Conservation (phyloP, 441 rosid genomes). For the Croton laevigatus region DNA sequence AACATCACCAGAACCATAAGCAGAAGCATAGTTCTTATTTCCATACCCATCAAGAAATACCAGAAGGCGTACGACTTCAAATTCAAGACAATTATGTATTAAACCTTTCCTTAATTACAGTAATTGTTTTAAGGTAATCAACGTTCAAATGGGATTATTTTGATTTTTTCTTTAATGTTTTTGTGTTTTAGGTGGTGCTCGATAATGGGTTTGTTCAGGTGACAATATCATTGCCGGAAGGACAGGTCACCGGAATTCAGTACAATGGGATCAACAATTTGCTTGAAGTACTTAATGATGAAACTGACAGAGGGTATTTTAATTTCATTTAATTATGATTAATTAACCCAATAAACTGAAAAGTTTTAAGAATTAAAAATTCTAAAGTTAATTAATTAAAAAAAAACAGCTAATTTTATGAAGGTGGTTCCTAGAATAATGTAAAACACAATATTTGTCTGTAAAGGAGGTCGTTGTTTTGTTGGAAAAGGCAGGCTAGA, state of each 20-base stretch:
- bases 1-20: neutral
- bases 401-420: too few relatives aligned
- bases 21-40: neutral
- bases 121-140: neutral
- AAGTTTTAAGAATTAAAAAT: too few relatives aligned
- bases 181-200: slow-evolving; percentile 27
- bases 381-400: too few relatives aligned
- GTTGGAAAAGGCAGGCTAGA: neutral
- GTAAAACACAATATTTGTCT: too few relatives aligned
- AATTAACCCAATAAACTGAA: too few relatives aligned
- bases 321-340: too few relatives aligned
- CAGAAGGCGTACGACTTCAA: slow-evolving; percentile 13
- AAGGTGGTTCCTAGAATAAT: too few relatives aligned
- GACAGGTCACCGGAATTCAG: slow-evolving; percentile 39
- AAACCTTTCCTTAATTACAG: neutral
- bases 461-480: neutral
- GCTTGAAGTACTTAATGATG: slow-evolving; percentile 73
- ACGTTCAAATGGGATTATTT: neutral
- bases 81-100: slow-evolving; percentile 20
- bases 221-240: slow-evolving; percentile 22
- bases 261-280: slow-evolving; percentile 63
- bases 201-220: slow-evolving; percentile 28
- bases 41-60: neutral
- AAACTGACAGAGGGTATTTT: slow-evolving; percentile 46
- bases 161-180: neutral